Conservation (phyloP, 2,329 filamentous ascomycete genomes). For the Phyllosticta paracitricarpa region DNA sequence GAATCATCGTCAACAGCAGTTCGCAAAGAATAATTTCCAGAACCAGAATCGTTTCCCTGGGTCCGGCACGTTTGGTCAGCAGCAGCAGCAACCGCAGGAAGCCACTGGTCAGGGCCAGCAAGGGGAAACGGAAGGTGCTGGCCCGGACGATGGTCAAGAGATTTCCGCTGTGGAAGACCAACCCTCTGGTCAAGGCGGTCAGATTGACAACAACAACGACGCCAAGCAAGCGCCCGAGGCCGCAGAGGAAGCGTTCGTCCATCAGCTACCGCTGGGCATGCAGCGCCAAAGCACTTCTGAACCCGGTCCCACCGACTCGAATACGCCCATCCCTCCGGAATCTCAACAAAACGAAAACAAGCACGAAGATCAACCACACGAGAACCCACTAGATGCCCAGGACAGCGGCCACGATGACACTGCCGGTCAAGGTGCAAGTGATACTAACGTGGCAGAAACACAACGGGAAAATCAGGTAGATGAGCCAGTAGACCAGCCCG, state of each 20-base stretch:
- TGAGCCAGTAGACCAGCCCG: slow-evolving; percentile 19
- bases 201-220: background rate
- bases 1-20: slow-evolving; percentile 43
- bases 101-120: slow-evolving; percentile 30
- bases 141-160: slow-evolving; percentile 9
- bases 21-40: slow-evolving; percentile 53
- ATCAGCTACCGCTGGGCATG: slow-evolving; percentile 11
- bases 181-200: background rate
- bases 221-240: background rate
- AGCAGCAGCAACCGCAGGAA: slow-evolving; percentile 17
- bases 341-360: slow-evolving; percentile 5
- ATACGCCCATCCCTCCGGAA: background rate
- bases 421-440: slow-evolving; percentile 13
- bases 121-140: slow-evolving; percentile 19
- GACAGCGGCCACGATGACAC: background rate
- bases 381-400: background rate
- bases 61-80: slow-evolving; percentile 43
- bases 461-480: slow-evolving; percentile 19
- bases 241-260: slow-evolving; percentile 18
- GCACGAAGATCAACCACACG: background rate
- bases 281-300: slow-evolving; percentile 22
- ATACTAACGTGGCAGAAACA: slow-evolving; percentile 10
- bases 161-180: slow-evolving; percentile 5
- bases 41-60: slow-evolving; percentile 69
- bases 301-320: background rate